These are phyloP conservation scores for Solanum tarapatanum DNA, from an alignment of 257 asterid species.

Conservation along the genomic window DNA sequence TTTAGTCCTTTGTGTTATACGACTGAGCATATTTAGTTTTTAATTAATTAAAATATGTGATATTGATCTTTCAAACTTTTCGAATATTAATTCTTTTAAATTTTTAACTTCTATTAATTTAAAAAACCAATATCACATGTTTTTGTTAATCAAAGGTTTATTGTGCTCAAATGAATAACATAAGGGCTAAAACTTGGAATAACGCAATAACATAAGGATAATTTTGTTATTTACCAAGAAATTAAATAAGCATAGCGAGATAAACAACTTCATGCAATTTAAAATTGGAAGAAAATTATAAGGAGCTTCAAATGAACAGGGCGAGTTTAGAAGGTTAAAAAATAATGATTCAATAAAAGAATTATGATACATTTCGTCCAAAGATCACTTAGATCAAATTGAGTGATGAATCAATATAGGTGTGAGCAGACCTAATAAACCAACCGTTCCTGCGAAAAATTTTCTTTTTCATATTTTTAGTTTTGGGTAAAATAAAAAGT, in stretches of 20 bases:
- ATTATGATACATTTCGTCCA: not conserved
- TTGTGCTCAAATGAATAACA: not conserved
- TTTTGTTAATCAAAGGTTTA: not conserved
- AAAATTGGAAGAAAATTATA: not conserved
- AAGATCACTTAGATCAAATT: not conserved
- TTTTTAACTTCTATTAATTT: not conserved
- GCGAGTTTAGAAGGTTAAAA: not conserved
- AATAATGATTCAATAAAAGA: not conserved
- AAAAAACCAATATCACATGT: not conserved
- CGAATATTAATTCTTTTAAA: accelerated
- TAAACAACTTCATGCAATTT: not conserved
- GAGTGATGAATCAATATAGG: not conserved
- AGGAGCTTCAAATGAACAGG: not conserved
- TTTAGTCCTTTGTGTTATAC: not conserved
- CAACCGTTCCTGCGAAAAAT: accelerated
- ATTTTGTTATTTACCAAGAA: not conserved
- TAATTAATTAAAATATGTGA: not conserved
- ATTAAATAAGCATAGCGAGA: not conserved
- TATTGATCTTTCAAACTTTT: not conserved
- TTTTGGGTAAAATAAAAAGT: too few relatives aligned
- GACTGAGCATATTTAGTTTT: not conserved
- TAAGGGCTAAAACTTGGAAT: too few relatives aligned
- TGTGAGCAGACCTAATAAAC: not conserved
- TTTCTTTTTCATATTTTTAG: not conserved
- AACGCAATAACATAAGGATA: not conserved